These are phyloP conservation scores for Lactifluus pinguis DNA, from an alignment of 768 basidiomycete species.

Conservation along the genomic window DNA sequence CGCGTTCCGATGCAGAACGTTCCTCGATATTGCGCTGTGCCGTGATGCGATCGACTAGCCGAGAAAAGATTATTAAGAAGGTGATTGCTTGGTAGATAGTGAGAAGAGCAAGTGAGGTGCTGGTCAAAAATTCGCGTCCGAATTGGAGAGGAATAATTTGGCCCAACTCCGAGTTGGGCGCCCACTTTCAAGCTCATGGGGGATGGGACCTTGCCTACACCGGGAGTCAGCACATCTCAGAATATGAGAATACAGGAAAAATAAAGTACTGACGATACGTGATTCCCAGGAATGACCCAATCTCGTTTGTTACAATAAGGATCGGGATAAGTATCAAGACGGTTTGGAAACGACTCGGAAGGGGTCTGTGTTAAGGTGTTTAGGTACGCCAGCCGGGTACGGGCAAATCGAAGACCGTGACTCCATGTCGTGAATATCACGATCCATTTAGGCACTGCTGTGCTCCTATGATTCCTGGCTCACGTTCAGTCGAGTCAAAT, in stretches of 20 bases:
- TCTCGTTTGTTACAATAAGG: slow-evolving; percentile 45
- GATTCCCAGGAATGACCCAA: slow-evolving; percentile 57
- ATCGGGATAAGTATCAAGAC: slow-evolving; percentile 46
- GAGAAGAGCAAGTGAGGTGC: slow-evolving; percentile 50
- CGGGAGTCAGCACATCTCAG: background rate
- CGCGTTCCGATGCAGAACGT: slow-evolving; percentile 34
- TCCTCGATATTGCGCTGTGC: slow-evolving; percentile 46
- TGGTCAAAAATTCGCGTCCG: slow-evolving; percentile 50
- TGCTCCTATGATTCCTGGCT: no score
- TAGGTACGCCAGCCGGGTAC: no score
- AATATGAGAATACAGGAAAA: background rate
- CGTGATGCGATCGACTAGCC: slow-evolving; percentile 41
- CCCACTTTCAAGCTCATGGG: background rate
- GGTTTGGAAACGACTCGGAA: no score
- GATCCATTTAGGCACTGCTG: no score
- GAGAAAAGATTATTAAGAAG: slow-evolving; percentile 52
- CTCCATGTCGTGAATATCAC: no score
- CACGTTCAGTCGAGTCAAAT: no score
- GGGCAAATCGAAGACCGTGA: no score
- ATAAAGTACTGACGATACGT: slow-evolving; percentile 40
- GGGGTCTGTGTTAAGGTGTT: no score
- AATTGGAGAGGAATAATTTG: slow-evolving; percentile 30
- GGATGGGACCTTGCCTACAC: background rate
- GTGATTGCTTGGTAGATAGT: slow-evolving; percentile 46
- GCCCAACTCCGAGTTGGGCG: slow-evolving; percentile 32